Base-by-base conservation (phyloP, 495 filamentous ascomycete species). In the Clavariopsis aquatica region DNA sequence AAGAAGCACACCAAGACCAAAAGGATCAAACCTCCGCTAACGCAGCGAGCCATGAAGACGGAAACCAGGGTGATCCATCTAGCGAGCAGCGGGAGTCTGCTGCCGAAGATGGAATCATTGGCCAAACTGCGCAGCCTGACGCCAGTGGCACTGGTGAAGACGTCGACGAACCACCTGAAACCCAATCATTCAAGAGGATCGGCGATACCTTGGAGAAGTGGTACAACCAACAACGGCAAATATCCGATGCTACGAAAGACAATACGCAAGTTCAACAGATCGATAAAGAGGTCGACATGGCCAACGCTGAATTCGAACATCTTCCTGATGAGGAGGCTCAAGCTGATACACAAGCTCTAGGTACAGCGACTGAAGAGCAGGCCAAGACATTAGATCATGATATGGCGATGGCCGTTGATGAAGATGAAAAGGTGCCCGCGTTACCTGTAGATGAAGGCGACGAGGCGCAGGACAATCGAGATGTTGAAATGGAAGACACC, bases 161-260 rank as follows among this genome's bases (percentile, higher is more conserved):
- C 60, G 53, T 22, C 2, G 56, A 73, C 49, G 70, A 69, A 9
- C 70, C 69, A 51, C 29, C 38, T 7, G 68, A 75, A 19, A 63
- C 74, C 22, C 80, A 88, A 56, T 86, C 91, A 1, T 96, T 96
- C 80, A 91, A 93, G 78, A 93, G 94, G 64, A 82, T 99, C 58
- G 95, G 95, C 1, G 91, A 97, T 78, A 87, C 89, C 22, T 81
- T 99, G n/a, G 93, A 97, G 69, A 81, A 87, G 65, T 99, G 93
- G 92, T 91, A 97, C 74, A 85, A 88, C 43, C 87, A 86, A 65
- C 89, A 93, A 66, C 81, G 83, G 27, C 85, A 95, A 59, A 96
- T 99, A 58, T 77, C 83, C 66, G 82, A 89, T 57, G 81, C 89
- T 10, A 80, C 83, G 36, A 82, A 89, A 49, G 80, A 87, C 43